A percentile compares a stretch with the other conserved stretches of the same genome.
Conservation (phyloP, 1,284 basidiomycete genomes). For the Ceratobasidium theobromae region DNA sequence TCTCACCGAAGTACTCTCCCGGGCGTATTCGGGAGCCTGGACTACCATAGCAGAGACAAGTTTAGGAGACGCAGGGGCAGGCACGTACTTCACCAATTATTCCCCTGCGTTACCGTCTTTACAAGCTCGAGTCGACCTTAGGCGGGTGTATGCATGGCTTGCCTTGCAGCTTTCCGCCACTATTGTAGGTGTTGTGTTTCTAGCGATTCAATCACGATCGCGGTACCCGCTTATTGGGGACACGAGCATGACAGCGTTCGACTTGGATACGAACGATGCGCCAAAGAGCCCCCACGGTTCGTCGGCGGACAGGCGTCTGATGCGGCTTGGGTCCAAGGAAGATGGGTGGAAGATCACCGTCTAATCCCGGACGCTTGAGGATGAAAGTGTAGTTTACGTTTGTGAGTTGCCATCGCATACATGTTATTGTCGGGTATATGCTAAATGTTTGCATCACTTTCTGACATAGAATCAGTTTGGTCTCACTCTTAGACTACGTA, state of each 20-base stretch:
- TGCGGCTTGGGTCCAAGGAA: too few relatives aligned
- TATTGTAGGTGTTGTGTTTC: background rate
- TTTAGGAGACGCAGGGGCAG: background rate
- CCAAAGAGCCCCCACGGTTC: too few relatives aligned
- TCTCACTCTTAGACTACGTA: too few relatives aligned
- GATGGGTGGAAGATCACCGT: too few relatives aligned
- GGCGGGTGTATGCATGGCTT: background rate
- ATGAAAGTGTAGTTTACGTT: too few relatives aligned
- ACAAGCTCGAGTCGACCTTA: background rate
- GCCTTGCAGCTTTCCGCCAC: background rate
- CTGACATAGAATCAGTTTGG: too few relatives aligned
- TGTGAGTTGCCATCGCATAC: too few relatives aligned
- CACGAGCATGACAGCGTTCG: background rate
- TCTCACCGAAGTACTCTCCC: background rate
- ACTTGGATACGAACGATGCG: background rate
- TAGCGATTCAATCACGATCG: background rate
- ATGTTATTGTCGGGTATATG: too few relatives aligned
- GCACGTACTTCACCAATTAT: background rate
- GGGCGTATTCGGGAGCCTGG: background rate
- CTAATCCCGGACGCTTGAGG: too few relatives aligned
- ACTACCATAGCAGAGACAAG: background rate
- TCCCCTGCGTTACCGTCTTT: background rate
- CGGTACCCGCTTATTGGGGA: background rate
- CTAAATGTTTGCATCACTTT: too few relatives aligned
- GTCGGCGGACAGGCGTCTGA: too few relatives aligned